Percentiles rank a stretch among this genome's conserved stretches.
phyloP scores from a whole-genome alignment of 179 eudicot genomes.

The Beta lomatogona region DNA sequence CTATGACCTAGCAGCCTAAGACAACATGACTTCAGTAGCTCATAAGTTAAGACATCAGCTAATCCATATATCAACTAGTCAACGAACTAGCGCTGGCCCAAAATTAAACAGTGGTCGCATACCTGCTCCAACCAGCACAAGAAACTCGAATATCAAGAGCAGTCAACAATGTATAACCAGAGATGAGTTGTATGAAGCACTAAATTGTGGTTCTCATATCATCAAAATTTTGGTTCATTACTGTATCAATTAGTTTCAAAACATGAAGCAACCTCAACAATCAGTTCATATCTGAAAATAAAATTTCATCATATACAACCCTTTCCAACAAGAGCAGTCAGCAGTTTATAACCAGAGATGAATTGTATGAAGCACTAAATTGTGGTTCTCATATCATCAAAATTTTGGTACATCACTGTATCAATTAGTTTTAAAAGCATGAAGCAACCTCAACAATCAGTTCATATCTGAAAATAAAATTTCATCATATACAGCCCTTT shows the following conservation, averaged over 20 bases:
- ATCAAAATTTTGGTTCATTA: not conserved
- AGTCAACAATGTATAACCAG: not conserved
- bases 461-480: not conserved
- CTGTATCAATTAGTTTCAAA: not conserved
- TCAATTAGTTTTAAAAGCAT: not conserved
- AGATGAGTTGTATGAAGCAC: not conserved
- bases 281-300: not conserved
- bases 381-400: not conserved
- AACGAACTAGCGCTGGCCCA: not conserved
- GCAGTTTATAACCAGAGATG: not conserved
- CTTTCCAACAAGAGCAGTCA: not conserved
- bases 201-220: not conserved
- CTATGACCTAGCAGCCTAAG: slow-evolving; percentile 2
- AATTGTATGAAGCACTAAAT: not conserved
- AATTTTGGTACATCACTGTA: not conserved
- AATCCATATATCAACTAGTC: not conserved
- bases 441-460: not conserved
- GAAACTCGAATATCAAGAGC: not conserved
- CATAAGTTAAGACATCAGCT: no score
- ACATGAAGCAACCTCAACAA: not conserved
- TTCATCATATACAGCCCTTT: not conserved
- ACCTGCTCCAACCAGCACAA: slow-evolving; percentile 6
- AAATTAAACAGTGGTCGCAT: not conserved
- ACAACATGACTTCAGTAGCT: no score
- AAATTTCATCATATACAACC: not conserved